Base-by-base conservation (phyloP, 495 filamentous ascomycete genomes). In the Aspergillus affinis region DNA sequence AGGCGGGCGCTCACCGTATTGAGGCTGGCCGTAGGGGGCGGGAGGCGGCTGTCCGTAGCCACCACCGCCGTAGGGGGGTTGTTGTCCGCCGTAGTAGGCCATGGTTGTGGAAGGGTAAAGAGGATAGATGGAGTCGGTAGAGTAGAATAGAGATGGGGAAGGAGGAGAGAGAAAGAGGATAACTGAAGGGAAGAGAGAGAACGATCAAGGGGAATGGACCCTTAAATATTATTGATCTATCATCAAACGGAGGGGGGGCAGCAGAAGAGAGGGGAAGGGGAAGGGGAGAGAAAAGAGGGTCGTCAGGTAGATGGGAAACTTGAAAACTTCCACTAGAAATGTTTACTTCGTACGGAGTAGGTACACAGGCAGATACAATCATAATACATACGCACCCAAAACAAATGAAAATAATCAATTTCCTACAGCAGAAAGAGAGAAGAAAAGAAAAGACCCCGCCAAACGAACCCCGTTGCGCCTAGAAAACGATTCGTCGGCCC, bases 11-110 rank as follows among this genome's bases (percentile, higher is more conserved):
- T 52, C 58, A 30, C 50, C 62, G n/a, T 50, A 60, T 46, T 63
- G 61, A 6, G 65, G 68, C 19, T 63, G 63, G 30, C 55, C 59
- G 50, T 71, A 69, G 23, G 66, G 61, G 41, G 61, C 52, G 17
- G 58, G 18, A 10, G 59, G 30, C 10, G 59, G 30, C 10, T 32
- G 30, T 7, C 30, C 56, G 45, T 51, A 51, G 23, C 54, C 54
- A 21, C 54, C 60, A 15, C 62, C 64, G 19, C 62, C 65, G 63
- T 77, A 77, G 51, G 55, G 58, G 59, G 56, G 41, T 12, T 51
- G 36, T 27, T 58, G 54, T 36, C 60, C 50, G 50, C 32, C 54
- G 53, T 65, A 60, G 54, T 64, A 64, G 49, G 63, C 48, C 60
- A 63, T 63, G n/a, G 51, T 44, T 45, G 36, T 21, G 26, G 32